These are phyloP conservation scores for Yamadazyma taylorii DNA, from an alignment of 1,139 yeast genomes.

Conservation along the genomic window DNA sequence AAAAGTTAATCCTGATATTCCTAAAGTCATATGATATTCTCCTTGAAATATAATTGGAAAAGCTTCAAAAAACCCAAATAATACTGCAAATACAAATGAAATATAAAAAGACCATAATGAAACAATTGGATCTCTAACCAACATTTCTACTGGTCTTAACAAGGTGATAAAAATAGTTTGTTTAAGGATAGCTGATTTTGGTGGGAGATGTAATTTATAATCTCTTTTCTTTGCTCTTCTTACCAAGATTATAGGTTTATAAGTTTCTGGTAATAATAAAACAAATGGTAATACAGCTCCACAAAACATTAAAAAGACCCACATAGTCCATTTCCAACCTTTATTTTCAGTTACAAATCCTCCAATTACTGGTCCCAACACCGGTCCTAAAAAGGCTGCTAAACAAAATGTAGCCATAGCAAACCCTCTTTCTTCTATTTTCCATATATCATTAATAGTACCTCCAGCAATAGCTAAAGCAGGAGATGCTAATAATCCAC, in stretches of 20 bases:
- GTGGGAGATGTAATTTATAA: slow-evolving; percentile 39
- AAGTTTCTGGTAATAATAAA: slow-evolving; percentile 65
- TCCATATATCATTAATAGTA: slow-evolving; percentile 74
- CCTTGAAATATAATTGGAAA: slow-evolving; percentile 72
- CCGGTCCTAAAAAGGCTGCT: slow-evolving; percentile 79
- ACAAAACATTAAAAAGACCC: slow-evolving; percentile 73
- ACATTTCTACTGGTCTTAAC: slow-evolving; percentile 63
- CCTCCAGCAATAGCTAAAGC: slow-evolving; percentile 89
- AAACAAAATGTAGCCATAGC: slow-evolving; percentile 72
- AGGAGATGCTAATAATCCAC: slow-evolving; percentile 82
- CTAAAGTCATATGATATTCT: slow-evolving; percentile 55
- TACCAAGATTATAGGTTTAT: slow-evolving; percentile 58
- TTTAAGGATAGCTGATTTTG: slow-evolving; percentile 11
- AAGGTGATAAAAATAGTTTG: slow-evolving; percentile 36
- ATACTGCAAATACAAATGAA: slow-evolving; percentile 71
- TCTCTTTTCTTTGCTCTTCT: slow-evolving; percentile 62
- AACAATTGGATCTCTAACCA: slow-evolving; percentile 68
- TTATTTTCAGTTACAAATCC: slow-evolving; percentile 70
- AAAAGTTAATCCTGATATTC: slow-evolving; percentile 67
- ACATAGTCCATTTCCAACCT: slow-evolving; percentile 76
- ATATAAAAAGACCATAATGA: slow-evolving; percentile 63
- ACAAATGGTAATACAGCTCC: slow-evolving; percentile 65
- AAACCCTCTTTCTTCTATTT: slow-evolving; percentile 52
- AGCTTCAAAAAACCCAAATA: slow-evolving; percentile 78
- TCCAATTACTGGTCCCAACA: slow-evolving; percentile 79